Base-by-base conservation (phyloP, 305 asterid genomes). In the Solanum chacoense region DNA sequence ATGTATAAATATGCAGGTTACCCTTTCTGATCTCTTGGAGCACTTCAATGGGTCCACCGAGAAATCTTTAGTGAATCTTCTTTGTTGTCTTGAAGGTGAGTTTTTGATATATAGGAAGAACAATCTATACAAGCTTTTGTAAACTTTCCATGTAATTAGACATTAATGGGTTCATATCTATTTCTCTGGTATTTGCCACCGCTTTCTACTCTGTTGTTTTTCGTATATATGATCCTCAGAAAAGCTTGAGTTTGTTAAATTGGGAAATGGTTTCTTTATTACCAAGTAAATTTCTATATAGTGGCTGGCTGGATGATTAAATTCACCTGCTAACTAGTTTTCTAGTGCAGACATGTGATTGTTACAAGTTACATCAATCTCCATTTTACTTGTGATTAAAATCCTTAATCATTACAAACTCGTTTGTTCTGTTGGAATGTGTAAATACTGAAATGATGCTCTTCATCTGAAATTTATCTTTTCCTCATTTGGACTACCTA, bases 21-120 rank as follows among this genome's bases (percentile, higher is more conserved):
- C 92, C 74, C 90, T 92, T 73, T 88, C 94, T 81, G 93, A 94
- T 86, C 50, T 97, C 22, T 11, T 94, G 95, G 91, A 89, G 91
- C 98, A 96, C 91, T 97, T 97, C 91, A 88, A 80, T 12, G 98
- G 97, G 75, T 93, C 99, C 24, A 92, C 89, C 8, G 92, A 94
- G 86, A 94, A 93, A 90, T 77, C 93, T 4, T 36, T 97, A 34
- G 86, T 91, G 71, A 90, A 93, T 86, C 85, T 97, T 89, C 91
- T 97, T 78, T 89, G 90, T 36, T 31, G 88, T 88, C 93, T 97
- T 45, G 99, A 95, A 93, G 93, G 94, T 73, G 99, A 96, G 91
- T 95, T 97, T 89, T 42, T 90, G 86, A 93, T 97, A 87, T 97
- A 87, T 91, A 94, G 88, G 88, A 95, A 94, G 93, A 94, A 93